Evolutionary conservation across 306 rosid genomes (phyloP), one percentile per base, ranked within the genome.

Genomic region (Dicorynia guianensis): DNA sequence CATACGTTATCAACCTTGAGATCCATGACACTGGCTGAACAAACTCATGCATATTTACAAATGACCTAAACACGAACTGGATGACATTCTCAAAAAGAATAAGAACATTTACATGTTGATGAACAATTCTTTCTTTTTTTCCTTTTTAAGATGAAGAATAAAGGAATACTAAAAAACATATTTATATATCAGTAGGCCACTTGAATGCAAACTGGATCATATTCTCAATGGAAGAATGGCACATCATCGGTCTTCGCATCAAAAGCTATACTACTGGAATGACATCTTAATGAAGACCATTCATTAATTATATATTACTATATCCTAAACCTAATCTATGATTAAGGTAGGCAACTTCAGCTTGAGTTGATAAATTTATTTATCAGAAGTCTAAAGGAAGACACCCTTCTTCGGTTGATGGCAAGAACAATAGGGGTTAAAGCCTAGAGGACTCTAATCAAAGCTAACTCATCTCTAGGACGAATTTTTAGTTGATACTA

Each of bases 51-150:
- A 25, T 54, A 52, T 40, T 60, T 30, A 42, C 30, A 25, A 18
- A 61, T 30, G 14, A 25, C 36, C 25, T 54, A 62, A 54, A 68
- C 64, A 68, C 15, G 53, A 67, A n/a, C 18, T 40, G 39, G 17
- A 52, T 8, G 18, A 14, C 30, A 55, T 47, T 67, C 79, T 63
- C 35, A 17, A 77, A 18, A 64, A 46, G 74, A 35, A 60, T 8
- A 7, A 10, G 33, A 60, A 76, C 33, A 60, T 44, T 42, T 67
- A 38, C 59, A 54, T 17, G 68, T 52, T 82, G 79, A 68, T 48
- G 68, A 71, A 68, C 6, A 34, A 17, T 55, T 34, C 69, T 63
- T 25, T 25, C 2, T 25, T 25, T 25, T 25, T 25, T 25, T 1
- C 1, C 30, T 25, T 25, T 25, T 25, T 25, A 2, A 25, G 30